phyloP scores from a whole-genome alignment of 2,329 filamentous ascomycete genomes.

The Ceratocystis destructans region DNA sequence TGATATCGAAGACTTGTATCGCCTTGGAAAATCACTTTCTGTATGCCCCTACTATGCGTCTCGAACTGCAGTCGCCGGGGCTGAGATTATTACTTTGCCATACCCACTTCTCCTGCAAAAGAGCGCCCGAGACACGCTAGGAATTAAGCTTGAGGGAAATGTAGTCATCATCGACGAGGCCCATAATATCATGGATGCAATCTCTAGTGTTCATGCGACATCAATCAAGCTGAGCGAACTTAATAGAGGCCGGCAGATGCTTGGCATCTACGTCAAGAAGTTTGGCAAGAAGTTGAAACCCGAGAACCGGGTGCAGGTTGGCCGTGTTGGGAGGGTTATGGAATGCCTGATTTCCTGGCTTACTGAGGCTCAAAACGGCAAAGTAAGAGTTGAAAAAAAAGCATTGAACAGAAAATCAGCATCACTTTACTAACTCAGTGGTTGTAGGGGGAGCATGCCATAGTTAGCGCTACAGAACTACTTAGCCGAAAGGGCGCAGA shows the following conservation, averaged over 20 bases:
- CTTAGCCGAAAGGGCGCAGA: constrained; percentile 78
- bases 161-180: constrained; percentile 95
- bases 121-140: constrained; percentile 72
- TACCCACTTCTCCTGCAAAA: constrained; percentile 84
- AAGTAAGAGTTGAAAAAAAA: constrained; percentile 29
- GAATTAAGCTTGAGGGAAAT: constrained; percentile 72
- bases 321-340: constrained; percentile 70
- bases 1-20: constrained; percentile 83
- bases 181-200: constrained; percentile 93
- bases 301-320: constrained; percentile 80
- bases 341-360: constrained; percentile 64
- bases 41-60: constrained; percentile 97
- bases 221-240: constrained; percentile 62
- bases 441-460: constrained; percentile 42
- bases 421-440: background rate
- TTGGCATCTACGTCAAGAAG: constrained; percentile 69
- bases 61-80: constrained; percentile 62
- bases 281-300: constrained; percentile 84
- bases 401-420: background rate
- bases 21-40: constrained; percentile 60
- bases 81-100: constrained; percentile 83
- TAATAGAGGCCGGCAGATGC: constrained; percentile 55
- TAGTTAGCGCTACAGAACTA: constrained; percentile 56
- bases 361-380: constrained; percentile 36
- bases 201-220: constrained; percentile 73